phyloP scores from a whole-genome alignment of 345 rosid genomes.

The Acer saccharum region DNA sequence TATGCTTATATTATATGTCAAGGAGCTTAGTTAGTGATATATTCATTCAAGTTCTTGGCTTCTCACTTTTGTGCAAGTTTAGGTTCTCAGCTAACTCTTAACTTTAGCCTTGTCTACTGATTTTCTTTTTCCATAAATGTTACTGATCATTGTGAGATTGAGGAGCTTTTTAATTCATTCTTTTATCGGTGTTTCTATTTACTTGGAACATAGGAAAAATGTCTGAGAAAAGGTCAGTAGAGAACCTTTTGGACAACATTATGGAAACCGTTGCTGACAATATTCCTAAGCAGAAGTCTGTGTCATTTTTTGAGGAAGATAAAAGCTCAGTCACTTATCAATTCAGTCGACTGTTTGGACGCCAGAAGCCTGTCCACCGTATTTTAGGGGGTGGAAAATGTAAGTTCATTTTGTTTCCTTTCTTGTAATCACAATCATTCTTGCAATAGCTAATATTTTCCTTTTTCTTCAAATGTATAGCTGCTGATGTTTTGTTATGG shows the following conservation, averaged over 20 bases:
- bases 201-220: slow-evolving; percentile 44
- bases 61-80: background rate
- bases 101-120: background rate
- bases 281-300: slow-evolving; percentile 62
- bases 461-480: slow-evolving; percentile 37
- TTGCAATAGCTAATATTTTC: background rate
- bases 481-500: slow-evolving; percentile 99
- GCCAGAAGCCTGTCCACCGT: slow-evolving; percentile 72
- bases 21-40: background rate
- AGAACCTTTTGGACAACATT: slow-evolving; percentile 51
- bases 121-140: background rate
- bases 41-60: background rate
- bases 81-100: background rate
- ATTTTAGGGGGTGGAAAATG: slow-evolving; percentile 94
- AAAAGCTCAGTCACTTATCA: slow-evolving; percentile 47
- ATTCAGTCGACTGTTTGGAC: slow-evolving; percentile 75
- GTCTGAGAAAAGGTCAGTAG: slow-evolving; percentile 75
- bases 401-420: slow-evolving; percentile 27
- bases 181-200: slow-evolving; percentile 13
- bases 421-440: background rate
- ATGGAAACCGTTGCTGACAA: slow-evolving; percentile 65
- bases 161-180: slow-evolving; percentile 4
- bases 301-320: slow-evolving; percentile 65
- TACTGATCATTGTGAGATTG: background rate
- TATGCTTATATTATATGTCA: background rate